Base-by-base conservation (phyloP, 257 asterid genomes). In the Solanum gandarillasii region DNA sequence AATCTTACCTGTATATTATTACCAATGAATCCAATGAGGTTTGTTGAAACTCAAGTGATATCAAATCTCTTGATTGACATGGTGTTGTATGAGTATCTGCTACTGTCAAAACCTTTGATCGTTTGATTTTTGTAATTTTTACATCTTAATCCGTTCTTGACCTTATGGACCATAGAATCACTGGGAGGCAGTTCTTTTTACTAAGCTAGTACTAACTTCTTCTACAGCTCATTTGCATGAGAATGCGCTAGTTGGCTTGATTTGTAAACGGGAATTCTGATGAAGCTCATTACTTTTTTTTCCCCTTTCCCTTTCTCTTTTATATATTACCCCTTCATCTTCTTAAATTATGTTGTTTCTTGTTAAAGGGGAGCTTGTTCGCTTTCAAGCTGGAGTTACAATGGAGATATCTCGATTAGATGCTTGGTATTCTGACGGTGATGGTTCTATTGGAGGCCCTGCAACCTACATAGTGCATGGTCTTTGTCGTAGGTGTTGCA, bases 401-500 rank as follows among this genome's bases (percentile, higher is more conserved):
- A 86, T 96, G 97, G 99, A 97, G 92, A 96, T 97, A 89, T 95
- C 98, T 83, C 89, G 94, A 87, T 90, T 97, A 90, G 99, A 97
- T 92, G 98, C 98, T 89, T 97, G 99, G 99, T 96, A 95, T 91
- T 97, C 98, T 55, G 94, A 92, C 84, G 89, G 87, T 87, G 93
- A 94, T 89, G 99, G 99, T 78, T 92, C 96, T 83, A 86, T 94
- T 83, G 96, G 91, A 90, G 96, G 92, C 48, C 95, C 98, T 20
- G 99, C 99, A n/a, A 93, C 97, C 18, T 97, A 93, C 86, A 86
- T 97, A 88, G 95, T 95, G 52, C 95, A 95, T 41, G 99, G 99
- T 83, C 98, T 97, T 87, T 97, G 99, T 90, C 99, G 99, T 89
- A 94, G 91, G 88, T 97, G 99, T 92, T 97, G 99, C 94, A 94